Base-by-base conservation (phyloP, 768 basidiomycete genomes). In the Porphyrellus cyaneotinctus region DNA sequence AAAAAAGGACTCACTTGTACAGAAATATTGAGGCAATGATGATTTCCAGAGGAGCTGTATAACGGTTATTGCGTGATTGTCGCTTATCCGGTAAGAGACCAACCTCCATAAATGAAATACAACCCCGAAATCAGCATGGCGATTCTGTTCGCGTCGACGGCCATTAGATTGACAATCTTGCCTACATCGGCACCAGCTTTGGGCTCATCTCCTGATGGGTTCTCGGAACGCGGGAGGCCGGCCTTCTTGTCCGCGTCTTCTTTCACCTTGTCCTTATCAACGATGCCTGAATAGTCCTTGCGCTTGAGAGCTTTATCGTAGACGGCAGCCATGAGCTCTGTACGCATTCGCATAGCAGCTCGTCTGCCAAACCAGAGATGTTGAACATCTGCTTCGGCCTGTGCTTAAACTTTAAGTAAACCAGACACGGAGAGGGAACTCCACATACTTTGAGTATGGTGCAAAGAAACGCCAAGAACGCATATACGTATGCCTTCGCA, bases 161-260 rank as follows among this genome's bases (percentile, higher is more conserved):
- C 83, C 91, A 95, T 95, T 32, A 94, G 70, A 58, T 91, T 91
- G 49, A 94, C 89, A 47, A 95, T 90, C 67, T 94, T 93, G 13
- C 93, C 93, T 13, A 88, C 77, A 64, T 92, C 88, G 9, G 93
- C 93, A 15, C 90, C 88, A 1, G 85, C 79, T 58, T 81, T 85
- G 1, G 84, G 80, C 28, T 88, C 75, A 53, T 72, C 71, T 47
- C 56, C 64, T 38, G 60, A 52, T 15, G 62, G 31, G 45, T 67
- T 62, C 70, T 77, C 43, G 5, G 58, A 51, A 9, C 53, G 36
- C 4, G 46, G 15, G 23, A 48, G 5, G 17, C 62, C 64, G 9
- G 59, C 55, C 30, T 59, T 64, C 26, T 54, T 65, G 18, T 58
- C 60, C 6, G 60, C 62, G 9, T 58, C 60, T 4, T 63, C 62